These are phyloP conservation scores for Paraconiothyrium brasiliense DNA, from an alignment of 2,329 filamentous ascomycete genomes.

Conservation along the genomic window DNA sequence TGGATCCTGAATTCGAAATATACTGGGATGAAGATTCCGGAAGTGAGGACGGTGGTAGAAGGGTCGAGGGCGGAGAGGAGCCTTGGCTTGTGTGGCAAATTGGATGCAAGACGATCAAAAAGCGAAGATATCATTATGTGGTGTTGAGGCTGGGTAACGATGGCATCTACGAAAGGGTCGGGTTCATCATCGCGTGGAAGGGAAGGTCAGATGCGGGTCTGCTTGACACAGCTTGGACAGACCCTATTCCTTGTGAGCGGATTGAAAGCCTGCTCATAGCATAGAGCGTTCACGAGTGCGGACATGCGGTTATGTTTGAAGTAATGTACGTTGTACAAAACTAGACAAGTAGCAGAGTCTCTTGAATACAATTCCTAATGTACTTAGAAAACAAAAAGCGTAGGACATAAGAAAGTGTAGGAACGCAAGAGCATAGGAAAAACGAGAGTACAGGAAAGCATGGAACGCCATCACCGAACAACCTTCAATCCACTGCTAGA, in stretches of 20 bases:
- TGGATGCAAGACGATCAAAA: not conserved
- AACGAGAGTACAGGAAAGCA: not conserved
- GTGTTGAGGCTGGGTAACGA: not conserved
- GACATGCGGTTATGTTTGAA: not conserved
- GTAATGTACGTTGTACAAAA: not conserved
- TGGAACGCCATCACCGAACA: not conserved
- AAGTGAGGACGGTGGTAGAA: too few relatives aligned
- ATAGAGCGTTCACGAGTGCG: not conserved
- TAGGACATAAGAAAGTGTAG: too few relatives aligned
- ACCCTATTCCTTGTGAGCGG: constrained; percentile 2
- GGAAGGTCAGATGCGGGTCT: not conserved
- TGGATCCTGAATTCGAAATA: not conserved
- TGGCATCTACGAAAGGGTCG: constrained; percentile 2
- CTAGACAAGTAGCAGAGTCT: not conserved
- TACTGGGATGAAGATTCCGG: constrained; percentile 1
- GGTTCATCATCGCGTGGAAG: not conserved
- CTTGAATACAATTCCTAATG: not conserved
- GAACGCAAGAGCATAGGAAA: too few relatives aligned
- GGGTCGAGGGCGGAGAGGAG: not conserved
- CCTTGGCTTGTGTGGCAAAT: not conserved
- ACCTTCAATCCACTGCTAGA: not conserved
- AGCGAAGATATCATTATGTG: constrained; percentile 5
- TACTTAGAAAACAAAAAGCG: not conserved
- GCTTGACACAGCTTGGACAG: not conserved
- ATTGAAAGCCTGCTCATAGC: not conserved